Evolutionary conservation across 305 asterid species (phyloP).

Genomic region (Coffea humblotiana): DNA sequence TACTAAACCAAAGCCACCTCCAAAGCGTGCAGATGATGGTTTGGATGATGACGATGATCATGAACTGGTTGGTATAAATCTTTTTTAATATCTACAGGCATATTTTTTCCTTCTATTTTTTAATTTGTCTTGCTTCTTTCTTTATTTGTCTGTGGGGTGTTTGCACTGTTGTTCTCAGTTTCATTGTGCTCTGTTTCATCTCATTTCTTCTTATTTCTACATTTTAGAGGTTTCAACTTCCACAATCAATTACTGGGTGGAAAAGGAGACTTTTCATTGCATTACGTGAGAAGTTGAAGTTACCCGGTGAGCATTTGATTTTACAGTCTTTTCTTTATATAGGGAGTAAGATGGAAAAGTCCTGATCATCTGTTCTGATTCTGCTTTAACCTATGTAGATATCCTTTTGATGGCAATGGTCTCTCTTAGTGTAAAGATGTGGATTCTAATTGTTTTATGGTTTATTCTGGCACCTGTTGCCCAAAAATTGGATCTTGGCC

Average conservation of each 20-base stretch:
- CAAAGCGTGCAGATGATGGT: constrained; percentile 53
- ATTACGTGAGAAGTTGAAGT: constrained; percentile 65
- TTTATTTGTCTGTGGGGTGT: neutral
- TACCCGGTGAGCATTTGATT: constrained; percentile 61
- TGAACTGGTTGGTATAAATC: constrained; percentile 66
- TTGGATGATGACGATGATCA: constrained; percentile 71
- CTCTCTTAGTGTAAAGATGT: constrained; percentile 66
- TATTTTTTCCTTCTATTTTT: constrained; percentile 8
- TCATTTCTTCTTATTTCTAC: constrained; percentile 18
- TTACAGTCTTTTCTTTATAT: constrained; percentile 11
- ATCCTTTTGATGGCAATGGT: constrained; percentile 80
- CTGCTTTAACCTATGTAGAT: constrained; percentile 39
- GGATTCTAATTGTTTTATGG: constrained; percentile 71
- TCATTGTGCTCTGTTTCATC: neutral
- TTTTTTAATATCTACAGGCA: neutral
- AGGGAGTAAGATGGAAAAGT: constrained; percentile 3
- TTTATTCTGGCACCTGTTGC: constrained; percentile 80
- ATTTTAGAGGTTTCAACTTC: constrained; percentile 67
- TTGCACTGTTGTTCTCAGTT: neutral
- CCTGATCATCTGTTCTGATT: constrained; percentile 27
- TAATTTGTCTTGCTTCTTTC: constrained; percentile 15
- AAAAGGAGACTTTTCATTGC: constrained; percentile 64
- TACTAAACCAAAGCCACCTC: constrained; percentile 81
- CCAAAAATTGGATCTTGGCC: constrained; percentile 65
- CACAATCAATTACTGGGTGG: constrained; percentile 76